Evolutionary conservation across 2,329 filamentous ascomycete genomes (phyloP).

Genomic region (Neurospora sp.): DNA sequence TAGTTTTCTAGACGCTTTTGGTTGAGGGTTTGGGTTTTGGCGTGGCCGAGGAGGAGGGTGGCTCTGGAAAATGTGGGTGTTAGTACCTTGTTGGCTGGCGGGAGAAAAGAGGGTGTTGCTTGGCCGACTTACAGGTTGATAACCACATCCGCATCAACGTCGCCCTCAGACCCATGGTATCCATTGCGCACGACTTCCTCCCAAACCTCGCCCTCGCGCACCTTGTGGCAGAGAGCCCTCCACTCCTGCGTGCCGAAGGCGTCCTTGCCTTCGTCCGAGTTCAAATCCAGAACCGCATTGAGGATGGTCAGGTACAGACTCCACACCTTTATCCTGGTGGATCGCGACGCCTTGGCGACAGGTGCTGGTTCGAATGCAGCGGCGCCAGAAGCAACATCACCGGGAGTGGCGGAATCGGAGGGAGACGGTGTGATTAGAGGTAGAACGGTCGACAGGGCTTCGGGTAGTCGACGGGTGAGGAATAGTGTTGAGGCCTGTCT

Average conservation of each 20-base stretch:
- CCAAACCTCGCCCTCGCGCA: constrained; percentile 88
- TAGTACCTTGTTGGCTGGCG: constrained; percentile 10
- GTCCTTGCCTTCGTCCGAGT: constrained; percentile 80
- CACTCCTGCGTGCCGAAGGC: constrained; percentile 80
- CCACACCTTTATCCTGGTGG: constrained; percentile 90
- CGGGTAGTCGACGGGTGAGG: constrained; percentile 83
- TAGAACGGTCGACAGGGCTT: constrained; percentile 76
- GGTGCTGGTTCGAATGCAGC: constrained; percentile 51
- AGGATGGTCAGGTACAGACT: constrained; percentile 90
- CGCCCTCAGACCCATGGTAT: constrained; percentile 79
- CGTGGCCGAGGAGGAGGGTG: constrained; percentile 84
- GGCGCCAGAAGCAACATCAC: constrained; percentile 21
- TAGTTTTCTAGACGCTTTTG: constrained; percentile 84
- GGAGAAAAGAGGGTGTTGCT: not conserved
- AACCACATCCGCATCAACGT: constrained; percentile 90
- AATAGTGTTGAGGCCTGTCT: constrained; percentile 91
- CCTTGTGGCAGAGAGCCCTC: constrained; percentile 71
- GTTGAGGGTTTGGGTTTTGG: constrained; percentile 70
- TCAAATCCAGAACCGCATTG: constrained; percentile 83
- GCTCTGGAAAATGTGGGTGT: constrained; percentile 45
- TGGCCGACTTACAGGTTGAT: constrained; percentile 60
- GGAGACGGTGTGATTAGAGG: constrained; percentile 62
- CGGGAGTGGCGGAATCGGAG: constrained; percentile 34
- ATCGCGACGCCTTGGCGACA: constrained; percentile 68
- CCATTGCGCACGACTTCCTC: constrained; percentile 82